phyloP scores from a whole-genome alignment of 345 rosid genomes.

The Lepidium aucheri region DNA sequence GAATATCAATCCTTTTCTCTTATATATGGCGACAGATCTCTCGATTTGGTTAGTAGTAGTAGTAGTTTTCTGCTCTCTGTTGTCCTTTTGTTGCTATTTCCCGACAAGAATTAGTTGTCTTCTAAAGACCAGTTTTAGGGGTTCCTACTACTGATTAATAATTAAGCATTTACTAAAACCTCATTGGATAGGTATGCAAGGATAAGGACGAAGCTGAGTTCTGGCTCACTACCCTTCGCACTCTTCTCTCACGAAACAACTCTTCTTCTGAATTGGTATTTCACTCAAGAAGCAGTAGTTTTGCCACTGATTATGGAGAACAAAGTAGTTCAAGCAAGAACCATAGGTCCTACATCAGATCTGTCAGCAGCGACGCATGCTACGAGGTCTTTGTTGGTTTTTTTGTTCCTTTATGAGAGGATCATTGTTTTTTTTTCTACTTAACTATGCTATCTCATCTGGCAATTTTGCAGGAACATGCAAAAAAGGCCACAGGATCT shows the following conservation, averaged over 20 bases:
- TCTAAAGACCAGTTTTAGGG: not conserved
- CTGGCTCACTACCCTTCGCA: conserved; percentile 32
- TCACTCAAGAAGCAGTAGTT: conserved; percentile 29
- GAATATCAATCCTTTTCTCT: conserved; percentile 82
- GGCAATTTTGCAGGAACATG: conserved; percentile 33
- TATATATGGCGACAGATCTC: conserved; percentile 55
- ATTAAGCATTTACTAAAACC: not conserved
- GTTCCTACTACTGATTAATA: not conserved
- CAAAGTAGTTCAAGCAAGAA: conserved; percentile 11
- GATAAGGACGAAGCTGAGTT: conserved; percentile 38
- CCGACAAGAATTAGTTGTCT: not conserved
- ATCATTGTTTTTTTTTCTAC: not conserved
- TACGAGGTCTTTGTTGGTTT: conserved; percentile 27
- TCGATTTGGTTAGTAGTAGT: conserved; percentile 48
- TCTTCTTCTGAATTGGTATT: conserved; percentile 18
- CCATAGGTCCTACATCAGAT: conserved; percentile 21
- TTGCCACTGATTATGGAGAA: conserved; percentile 13
- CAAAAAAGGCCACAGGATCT: conserved; percentile 21
- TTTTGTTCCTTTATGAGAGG: not conserved
- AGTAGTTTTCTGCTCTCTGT: not conserved
- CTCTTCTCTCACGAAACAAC: conserved; percentile 27
- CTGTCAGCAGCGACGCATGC: conserved; percentile 33
- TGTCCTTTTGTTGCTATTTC: not conserved
- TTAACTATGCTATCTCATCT: not conserved
- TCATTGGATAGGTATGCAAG: conserved; percentile 39